Evolutionary conservation across 2,329 filamentous ascomycete species (phyloP), one percentile per base, ranked within the genome.

Genomic region (Metarhizium robertsii): DNA sequence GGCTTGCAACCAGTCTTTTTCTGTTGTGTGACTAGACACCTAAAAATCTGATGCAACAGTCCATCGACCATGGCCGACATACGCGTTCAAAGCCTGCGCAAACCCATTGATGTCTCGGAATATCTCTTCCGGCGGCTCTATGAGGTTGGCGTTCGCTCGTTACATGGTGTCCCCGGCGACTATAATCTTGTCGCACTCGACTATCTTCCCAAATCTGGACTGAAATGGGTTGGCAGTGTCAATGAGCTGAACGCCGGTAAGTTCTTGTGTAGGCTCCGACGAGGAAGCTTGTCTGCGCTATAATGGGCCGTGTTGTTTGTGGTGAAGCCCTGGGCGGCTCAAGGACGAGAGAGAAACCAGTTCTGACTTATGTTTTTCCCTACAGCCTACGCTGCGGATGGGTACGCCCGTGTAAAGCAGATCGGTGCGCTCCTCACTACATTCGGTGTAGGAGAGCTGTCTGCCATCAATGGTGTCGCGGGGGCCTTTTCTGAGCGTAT

Each of bases 361-460:
- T 38, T 45, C 61, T 64, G 52, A 61, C 61, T 57, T 55, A 63
- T 57, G 50, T 45, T 42, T 42, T 16, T 20, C 4, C 52, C 30
- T 36, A 30, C 64, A 81, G 86, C 84, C 18, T 91, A 91, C 64
- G 87, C 87, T 32, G 86, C 88, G n/a, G 88, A 91, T 71, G 88
- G 87, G 29, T 91, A 91, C 66, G 86, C 86, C 55, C 80, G 87
- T 59, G 79, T 89, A 57, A 87, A 86, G 55, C 84, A 86, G 47
- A 83, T 90, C 38, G 79, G 79, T 4, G 86, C 86, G 34, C 70
- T 91, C 50, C 71, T 91, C 61, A 91, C 87, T 45, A 90, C 87
- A 1, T 90, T 90, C 59, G 88, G 87, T 53, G 86, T 90, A 4
- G 87, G 83, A 53, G 84, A 86, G 66, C 77, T 87, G n/a, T 89